Conservation (phyloP, 805 yeast species). For the Kockiozyma suomiensis region DNA sequence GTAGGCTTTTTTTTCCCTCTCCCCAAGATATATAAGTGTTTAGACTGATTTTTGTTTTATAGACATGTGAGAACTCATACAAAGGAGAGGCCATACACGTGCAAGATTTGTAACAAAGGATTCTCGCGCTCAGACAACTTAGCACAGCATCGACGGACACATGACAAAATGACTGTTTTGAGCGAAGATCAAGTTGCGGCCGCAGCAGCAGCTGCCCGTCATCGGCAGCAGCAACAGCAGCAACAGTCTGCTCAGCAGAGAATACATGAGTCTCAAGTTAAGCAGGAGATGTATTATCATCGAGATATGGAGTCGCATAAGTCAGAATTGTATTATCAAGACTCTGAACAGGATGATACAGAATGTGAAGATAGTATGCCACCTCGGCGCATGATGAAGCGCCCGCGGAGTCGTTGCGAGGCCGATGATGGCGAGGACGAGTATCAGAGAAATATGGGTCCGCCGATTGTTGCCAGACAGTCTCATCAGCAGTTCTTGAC, state of each 20-base stretch:
- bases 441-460: neutral
- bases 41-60: neutral
- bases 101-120: slow-evolving; percentile 30
- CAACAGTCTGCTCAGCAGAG: slow-evolving; percentile 9
- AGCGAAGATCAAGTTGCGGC: slow-evolving; percentile 27
- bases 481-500: neutral
- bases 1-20: too few relatives aligned
- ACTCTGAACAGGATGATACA: neutral
- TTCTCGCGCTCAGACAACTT: slow-evolving; percentile 33
- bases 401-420: neutral
- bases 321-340: too few relatives aligned
- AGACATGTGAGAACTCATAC: slow-evolving; percentile 35
- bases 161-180: slow-evolving; percentile 29
- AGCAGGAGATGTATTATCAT: slow-evolving; percentile 6
- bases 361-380: neutral
- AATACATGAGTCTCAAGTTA: neutral
- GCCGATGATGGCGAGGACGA: neutral
- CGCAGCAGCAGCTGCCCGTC: slow-evolving; percentile 17
- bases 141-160: slow-evolving; percentile 34
- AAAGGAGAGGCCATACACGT: slow-evolving; percentile 32
- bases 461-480: neutral
- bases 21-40: too few relatives aligned
- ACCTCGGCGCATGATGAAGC: neutral
- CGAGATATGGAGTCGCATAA: neutral
- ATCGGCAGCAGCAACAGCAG: slow-evolving; percentile 28